phyloP scores from a whole-genome alignment of 176 grass and related monocot species.

The Tillandsia leiboldiana region DNA sequence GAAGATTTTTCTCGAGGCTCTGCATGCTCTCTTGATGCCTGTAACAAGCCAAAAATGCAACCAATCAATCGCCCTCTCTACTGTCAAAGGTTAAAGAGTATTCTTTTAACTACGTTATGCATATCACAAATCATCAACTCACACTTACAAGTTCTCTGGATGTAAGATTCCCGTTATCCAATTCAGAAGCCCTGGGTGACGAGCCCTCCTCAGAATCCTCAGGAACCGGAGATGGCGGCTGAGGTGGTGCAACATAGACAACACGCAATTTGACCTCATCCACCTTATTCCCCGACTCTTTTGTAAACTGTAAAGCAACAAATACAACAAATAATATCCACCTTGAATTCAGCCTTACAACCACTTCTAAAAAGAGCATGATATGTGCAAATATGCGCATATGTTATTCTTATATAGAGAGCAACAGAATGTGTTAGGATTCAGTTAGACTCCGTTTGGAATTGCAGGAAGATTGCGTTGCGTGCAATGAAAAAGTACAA shows the following conservation, averaged over 20 bases:
- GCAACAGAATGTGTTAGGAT: too few species aligned
- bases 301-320: constrained; percentile 45
- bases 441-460: too few species aligned
- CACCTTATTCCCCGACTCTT: constrained; percentile 50
- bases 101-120: not conserved
- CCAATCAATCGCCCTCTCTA: not conserved
- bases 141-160: constrained; percentile 40
- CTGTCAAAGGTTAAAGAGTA: not conserved
- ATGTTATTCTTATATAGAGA: too few species aligned
- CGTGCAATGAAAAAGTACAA: too few species aligned
- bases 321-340: constrained; percentile 1
- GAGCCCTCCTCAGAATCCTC: constrained; percentile 90
- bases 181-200: constrained; percentile 52
- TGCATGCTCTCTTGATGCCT: constrained; percentile 38
- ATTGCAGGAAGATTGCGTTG: too few species aligned
- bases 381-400: too few species aligned
- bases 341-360: too few species aligned
- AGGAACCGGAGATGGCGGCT: constrained; percentile 76
- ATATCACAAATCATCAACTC: constrained; percentile 20
- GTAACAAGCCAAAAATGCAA: constrained; percentile 11
- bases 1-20: constrained; percentile 47
- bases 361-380: too few species aligned
- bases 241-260: constrained; percentile 67
- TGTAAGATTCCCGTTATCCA: constrained; percentile 26
- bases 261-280: constrained; percentile 71